Conservation (phyloP, 164 flowering plant genomes). For the Akebia trifoliata region DNA sequence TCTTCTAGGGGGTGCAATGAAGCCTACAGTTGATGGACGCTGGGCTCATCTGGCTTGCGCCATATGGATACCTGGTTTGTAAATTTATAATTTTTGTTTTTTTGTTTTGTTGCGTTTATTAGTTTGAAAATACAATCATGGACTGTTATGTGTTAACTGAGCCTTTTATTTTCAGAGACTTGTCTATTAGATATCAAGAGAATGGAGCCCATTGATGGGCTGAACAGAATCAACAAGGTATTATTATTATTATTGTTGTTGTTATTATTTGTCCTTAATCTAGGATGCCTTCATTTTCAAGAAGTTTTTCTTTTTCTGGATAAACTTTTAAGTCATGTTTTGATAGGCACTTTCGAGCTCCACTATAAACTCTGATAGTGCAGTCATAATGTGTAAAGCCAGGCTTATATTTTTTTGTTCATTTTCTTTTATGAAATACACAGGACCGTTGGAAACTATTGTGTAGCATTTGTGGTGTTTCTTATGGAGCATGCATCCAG, state of each 20-base stretch:
- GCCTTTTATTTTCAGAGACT: conserved; percentile 57
- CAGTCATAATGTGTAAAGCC: background rate
- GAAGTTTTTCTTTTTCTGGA: background rate
- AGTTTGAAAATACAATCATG: background rate
- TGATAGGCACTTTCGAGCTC: background rate
- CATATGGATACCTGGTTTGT: conserved; percentile 96
- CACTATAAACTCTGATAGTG: background rate
- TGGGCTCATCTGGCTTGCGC: conserved; percentile 99
- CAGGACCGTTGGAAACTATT: conserved; percentile 98
- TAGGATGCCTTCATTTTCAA: background rate
- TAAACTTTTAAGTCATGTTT: background rate
- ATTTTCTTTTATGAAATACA: conserved; percentile 6
- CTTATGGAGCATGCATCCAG: conserved; percentile 99
- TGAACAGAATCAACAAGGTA: conserved; percentile 80
- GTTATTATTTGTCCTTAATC: background rate
- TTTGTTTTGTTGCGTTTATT: background rate
- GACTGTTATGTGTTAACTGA: conserved; percentile 11
- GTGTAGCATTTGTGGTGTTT: conserved; percentile 90
- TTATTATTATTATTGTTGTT: background rate
- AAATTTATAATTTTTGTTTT: background rate
- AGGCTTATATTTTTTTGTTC: background rate
- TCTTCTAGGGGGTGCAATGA: conserved; percentile 92
- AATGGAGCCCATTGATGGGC: conserved; percentile 98
- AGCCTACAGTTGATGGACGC: conserved; percentile 93
- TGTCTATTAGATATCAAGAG: conserved; percentile 82